These are phyloP conservation scores for Balamuthia mandrillaris DNA, from an alignment of 208 protist species.

Conservation along the genomic window DNA sequence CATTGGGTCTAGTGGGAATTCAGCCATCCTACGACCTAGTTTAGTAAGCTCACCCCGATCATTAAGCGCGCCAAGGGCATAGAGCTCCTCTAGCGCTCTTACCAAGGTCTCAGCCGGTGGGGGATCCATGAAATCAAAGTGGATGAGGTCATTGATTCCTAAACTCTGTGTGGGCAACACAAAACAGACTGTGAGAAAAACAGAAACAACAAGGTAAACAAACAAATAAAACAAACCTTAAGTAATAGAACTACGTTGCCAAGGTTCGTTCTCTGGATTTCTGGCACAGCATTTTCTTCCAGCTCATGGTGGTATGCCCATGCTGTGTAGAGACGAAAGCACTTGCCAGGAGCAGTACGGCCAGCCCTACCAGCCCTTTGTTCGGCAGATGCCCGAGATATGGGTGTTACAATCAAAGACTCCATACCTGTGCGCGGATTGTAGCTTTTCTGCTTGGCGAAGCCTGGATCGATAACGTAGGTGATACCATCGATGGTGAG, in stretches of 20 bases:
- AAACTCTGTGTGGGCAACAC: conserved; percentile 94
- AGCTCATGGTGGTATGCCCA: conserved; percentile 89
- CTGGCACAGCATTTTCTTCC: conserved; percentile 90
- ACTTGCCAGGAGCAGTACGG: conserved; percentile 92
- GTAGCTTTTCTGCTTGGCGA: conserved; percentile 95
- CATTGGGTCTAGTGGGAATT: conserved; percentile 80
- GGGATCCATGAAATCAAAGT: conserved; percentile 98
- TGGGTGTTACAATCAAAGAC: conserved; percentile 81
- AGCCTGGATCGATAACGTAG: conserved; percentile 97
- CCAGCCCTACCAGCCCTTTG: conserved; percentile 96
- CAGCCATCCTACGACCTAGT: conserved; percentile 77
- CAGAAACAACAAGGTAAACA: neutral
- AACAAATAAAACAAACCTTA: conserved; percentile 66
- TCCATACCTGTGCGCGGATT: conserved; percentile 96
- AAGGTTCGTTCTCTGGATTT: conserved; percentile 97
- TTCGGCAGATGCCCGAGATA: conserved; percentile 86
- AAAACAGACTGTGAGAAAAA: neutral
- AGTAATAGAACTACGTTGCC: conserved; percentile 93
- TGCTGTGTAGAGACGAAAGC: conserved; percentile 95
- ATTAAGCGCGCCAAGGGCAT: conserved; percentile 79
- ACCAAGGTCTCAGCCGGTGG: conserved; percentile 95
- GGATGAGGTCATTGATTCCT: conserved; percentile 90
- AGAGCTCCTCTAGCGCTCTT: conserved; percentile 83
- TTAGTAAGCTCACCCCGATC: conserved; percentile 75
- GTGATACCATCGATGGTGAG: conserved; percentile 98